A percentile compares a stretch with the other conserved stretches of the same genome.
These are phyloP conservation scores for Otatea glauca DNA, from an alignment of 176 grass and related monocot species.

Conservation along the genomic window DNA sequence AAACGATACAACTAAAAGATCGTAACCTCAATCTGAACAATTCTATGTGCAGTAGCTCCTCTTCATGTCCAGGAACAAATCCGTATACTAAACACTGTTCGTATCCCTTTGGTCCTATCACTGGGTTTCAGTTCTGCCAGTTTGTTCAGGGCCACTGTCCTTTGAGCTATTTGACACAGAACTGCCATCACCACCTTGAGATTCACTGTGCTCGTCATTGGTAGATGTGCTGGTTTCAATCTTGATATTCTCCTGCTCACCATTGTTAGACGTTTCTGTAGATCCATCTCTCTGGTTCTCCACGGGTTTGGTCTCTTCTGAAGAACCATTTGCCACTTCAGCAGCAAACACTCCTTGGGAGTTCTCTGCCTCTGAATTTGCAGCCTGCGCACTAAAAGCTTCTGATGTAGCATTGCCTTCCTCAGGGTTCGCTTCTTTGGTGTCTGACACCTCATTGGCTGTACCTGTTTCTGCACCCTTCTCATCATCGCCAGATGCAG, in stretches of 20 bases:
- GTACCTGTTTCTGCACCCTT: conserved; percentile 30
- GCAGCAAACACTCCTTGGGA: conserved; percentile 39
- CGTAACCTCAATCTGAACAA: conserved; percentile 37
- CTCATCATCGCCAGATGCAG: conserved; percentile 41
- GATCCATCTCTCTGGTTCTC: conserved; percentile 36
- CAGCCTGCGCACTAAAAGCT: conserved; percentile 20
- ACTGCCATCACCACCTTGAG: conserved; percentile 17
- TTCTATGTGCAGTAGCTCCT: conserved; percentile 46
- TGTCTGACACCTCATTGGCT: conserved; percentile 26
- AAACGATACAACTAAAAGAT: conserved; percentile 40
- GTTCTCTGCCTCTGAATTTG: conserved; percentile 33
- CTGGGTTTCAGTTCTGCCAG: conserved; percentile 48
- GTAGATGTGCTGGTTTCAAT: conserved; percentile 45
- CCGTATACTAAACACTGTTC: conserved; percentile 38
- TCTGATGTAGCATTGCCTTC: conserved; percentile 26
- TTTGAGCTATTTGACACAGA: conserved; percentile 38
- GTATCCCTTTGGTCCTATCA: conserved; percentile 32
- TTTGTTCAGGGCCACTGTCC: conserved; percentile 39
- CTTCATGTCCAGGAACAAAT: conserved; percentile 39
- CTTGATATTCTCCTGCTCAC: conserved; percentile 36
- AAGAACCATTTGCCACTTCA: conserved; percentile 38
- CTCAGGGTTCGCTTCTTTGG: conserved; percentile 26
- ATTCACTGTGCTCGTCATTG: conserved; percentile 28
- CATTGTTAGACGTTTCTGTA: conserved; percentile 38
- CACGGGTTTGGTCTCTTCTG: conserved; percentile 43